Base-by-base conservation (phyloP, 768 basidiomycete genomes). In the Mrakia hoshinonis region DNA sequence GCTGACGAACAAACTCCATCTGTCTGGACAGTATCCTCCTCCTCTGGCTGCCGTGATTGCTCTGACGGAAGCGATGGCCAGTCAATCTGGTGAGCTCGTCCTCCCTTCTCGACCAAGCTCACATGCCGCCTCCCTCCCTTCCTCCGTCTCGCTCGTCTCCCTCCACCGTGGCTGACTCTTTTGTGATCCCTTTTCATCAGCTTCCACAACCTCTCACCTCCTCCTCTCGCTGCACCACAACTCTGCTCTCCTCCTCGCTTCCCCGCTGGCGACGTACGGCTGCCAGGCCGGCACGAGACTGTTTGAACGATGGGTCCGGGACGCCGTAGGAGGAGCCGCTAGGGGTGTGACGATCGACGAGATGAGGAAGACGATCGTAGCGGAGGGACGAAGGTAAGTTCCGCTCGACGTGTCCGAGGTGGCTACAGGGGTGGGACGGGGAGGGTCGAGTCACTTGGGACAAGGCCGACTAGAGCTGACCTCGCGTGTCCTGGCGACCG, bases 181-280 rank as follows among this genome's bases (percentile, higher is more conserved):
- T 15, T 61, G 18, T 39, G 2, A 34, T 31, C 6, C 46, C 29
- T 18, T 31, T 38, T 29, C 10, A 4, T 24, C 77, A 91, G 91
- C 90, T 62, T 90, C 87, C 2, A 96, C 93, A 26, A 93, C 92
- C 88, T 91, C 89, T 75, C 95, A 99, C 79, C 87, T 98, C 36
- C 87, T 90, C 29, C 85, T 88, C 73, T 92, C 87, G 31, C 85
- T 96, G 71, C 86, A 91, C 70, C 85, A 88, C 43, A 68, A 68
- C 66, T 68, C 72, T 13, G 38, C 47, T 11, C 39, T 73, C 60
- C 67, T 73, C 15, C 75, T 79, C 7, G 74, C 77, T 24, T 75
- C 76, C n/a, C 79, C 77, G 12, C 78, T 78, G 47, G 65, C 77
- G 4, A 76, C 75, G 62, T 73, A 79, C 46, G 80, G 80, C 48